phyloP scores from a whole-genome alignment of 2,329 filamentous ascomycete genomes.

The Phaeophleospora eucalypticola region DNA sequence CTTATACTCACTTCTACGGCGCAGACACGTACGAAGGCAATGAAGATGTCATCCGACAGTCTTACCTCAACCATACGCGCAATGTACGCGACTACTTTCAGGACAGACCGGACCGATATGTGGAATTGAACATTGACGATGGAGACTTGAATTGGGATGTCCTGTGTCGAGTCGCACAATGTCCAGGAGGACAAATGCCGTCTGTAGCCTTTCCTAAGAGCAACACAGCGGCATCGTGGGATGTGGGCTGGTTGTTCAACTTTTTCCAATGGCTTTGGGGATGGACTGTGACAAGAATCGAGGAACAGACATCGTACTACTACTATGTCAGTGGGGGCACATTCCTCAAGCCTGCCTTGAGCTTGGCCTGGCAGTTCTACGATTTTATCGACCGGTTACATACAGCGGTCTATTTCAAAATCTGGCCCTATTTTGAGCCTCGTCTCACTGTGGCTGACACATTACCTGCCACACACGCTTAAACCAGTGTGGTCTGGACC shows the following conservation, averaged over 20 bases:
- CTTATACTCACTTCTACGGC: conserved; percentile 25
- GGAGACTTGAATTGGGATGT: conserved; percentile 23
- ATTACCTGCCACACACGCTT: neutral
- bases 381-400: conserved; percentile 25
- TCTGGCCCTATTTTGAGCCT: conserved; percentile 4
- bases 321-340: conserved; percentile 22
- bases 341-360: conserved; percentile 17
- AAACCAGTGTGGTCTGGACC: no score
- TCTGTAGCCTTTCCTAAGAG: conserved; percentile 21
- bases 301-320: conserved; percentile 23
- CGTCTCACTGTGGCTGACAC: conserved; percentile 1
- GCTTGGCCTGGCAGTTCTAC: conserved; percentile 21
- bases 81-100: conserved; percentile 23
- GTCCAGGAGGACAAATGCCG: conserved; percentile 17
- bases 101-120: conserved; percentile 18
- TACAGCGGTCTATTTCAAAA: conserved; percentile 25
- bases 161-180: conserved; percentile 20
- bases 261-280: conserved; percentile 24
- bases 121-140: conserved; percentile 24
- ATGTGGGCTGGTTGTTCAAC: conserved; percentile 21
- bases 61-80: conserved; percentile 23
- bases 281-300: conserved; percentile 26
- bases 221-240: conserved; percentile 27
- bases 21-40: conserved; percentile 22
- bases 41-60: conserved; percentile 22